Conservation (phyloP, 495 filamentous ascomycete species). For the Chaetomium fimeti region DNA sequence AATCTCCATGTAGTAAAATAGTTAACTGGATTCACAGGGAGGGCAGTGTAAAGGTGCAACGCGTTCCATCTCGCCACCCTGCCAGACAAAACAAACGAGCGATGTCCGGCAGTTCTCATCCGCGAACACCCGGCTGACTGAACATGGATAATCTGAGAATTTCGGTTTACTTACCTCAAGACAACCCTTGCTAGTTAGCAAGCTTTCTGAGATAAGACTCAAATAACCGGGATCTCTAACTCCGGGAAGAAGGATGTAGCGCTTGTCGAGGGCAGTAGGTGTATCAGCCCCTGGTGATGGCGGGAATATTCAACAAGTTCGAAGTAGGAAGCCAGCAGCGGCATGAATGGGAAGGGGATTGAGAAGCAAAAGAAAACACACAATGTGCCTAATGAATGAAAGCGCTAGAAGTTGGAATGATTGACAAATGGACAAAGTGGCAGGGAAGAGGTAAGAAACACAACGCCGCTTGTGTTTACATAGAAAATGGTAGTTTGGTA, state of each 20-base stretch:
- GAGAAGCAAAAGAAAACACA: too few relatives aligned
- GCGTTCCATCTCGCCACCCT: too few relatives aligned
- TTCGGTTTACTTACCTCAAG: background rate
- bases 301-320: background rate
- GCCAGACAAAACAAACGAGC: too few relatives aligned
- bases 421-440: background rate
- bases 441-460: too few relatives aligned
- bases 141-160: background rate
- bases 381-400: too few relatives aligned
- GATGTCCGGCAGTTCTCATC: background rate
- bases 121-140: background rate
- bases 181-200: background rate
- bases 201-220: background rate
- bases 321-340: too few relatives aligned
- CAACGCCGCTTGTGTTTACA: background rate
- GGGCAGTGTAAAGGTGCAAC: too few relatives aligned
- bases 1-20: too few relatives aligned
- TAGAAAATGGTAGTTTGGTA: background rate
- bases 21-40: too few relatives aligned
- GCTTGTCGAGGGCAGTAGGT: background rate
- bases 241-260: background rate
- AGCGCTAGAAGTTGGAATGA: too few relatives aligned
- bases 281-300: background rate
- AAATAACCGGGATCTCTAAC: background rate
- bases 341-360: too few relatives aligned